Evolutionary conservation across 164 flowering plant genomes (phyloP).

Genomic region (Vitis labrusca): DNA sequence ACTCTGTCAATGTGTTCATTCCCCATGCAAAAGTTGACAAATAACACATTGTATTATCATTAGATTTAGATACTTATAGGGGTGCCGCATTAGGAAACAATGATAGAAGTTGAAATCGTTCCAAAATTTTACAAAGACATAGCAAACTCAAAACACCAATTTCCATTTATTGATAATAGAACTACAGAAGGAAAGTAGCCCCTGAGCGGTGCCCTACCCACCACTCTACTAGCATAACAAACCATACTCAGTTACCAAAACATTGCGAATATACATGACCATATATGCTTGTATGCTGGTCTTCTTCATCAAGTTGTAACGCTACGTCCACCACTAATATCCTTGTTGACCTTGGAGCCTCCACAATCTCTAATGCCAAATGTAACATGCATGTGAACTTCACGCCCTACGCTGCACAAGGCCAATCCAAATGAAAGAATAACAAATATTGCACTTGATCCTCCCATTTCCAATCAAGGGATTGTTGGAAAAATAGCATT

Average conservation of each 20-base stretch:
- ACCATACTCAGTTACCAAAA: background rate
- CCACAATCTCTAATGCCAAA: no score
- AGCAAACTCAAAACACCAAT: background rate
- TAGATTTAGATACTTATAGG: no score
- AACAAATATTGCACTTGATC: background rate
- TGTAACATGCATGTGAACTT: no score
- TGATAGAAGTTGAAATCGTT: no score
- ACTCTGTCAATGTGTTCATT: no score
- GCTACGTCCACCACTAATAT: background rate
- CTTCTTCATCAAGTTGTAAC: slow-evolving; percentile 9
- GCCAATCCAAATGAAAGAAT: slow-evolving; percentile 16
- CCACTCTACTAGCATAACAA: background rate
- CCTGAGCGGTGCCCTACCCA: background rate
- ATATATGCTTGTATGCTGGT: background rate
- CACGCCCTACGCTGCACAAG: no score
- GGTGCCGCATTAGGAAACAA: no score
- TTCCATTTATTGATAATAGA: slow-evolving; percentile 1
- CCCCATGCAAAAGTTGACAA: no score
- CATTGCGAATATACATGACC: background rate
- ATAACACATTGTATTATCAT: no score
- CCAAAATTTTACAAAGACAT: no score
- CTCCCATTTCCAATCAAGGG: no score
- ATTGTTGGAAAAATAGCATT: no score
- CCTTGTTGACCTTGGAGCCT: background rate
- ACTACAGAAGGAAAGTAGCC: background rate